These are phyloP conservation scores for Suillus brevipes DNA, from an alignment of 768 basidiomycete genomes.

Conservation along the genomic window DNA sequence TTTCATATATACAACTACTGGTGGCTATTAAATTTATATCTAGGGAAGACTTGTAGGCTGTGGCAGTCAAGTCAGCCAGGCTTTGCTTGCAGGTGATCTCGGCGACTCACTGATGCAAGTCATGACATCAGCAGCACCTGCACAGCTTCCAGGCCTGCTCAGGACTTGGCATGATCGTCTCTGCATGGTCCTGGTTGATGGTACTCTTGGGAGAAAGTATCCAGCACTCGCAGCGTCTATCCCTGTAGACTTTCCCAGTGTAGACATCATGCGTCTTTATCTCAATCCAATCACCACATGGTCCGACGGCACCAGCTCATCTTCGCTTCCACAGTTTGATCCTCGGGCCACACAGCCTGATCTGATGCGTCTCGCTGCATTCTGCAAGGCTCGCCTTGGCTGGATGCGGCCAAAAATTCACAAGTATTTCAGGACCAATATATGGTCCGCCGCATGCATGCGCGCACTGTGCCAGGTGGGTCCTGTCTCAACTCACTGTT, in stretches of 20 bases:
- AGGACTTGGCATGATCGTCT: neutral
- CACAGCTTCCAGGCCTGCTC: neutral
- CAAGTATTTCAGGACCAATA: neutral
- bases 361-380: neutral
- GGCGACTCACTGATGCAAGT: neutral
- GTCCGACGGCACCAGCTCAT: neutral
- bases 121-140: neutral
- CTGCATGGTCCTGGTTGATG: neutral
- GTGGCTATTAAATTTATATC: neutral
- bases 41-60: conserved; percentile 2
- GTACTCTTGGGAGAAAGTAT: neutral
- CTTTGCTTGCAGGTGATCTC: neutral
- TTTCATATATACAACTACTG: neutral
- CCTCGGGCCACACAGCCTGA: neutral
- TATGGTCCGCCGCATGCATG: neutral
- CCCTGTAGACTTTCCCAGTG: neutral
- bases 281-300: neutral
- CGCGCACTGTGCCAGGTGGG: neutral
- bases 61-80: neutral
- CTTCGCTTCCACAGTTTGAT: neutral
- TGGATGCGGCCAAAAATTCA: neutral
- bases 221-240: neutral
- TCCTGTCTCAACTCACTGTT: neutral
- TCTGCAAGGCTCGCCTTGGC: neutral
- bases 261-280: neutral